Percentiles rank a stretch among this genome's conserved stretches.
These are phyloP conservation scores for Salix koriyanagi DNA, from an alignment of 345 rosid species.

Conservation along the genomic window DNA sequence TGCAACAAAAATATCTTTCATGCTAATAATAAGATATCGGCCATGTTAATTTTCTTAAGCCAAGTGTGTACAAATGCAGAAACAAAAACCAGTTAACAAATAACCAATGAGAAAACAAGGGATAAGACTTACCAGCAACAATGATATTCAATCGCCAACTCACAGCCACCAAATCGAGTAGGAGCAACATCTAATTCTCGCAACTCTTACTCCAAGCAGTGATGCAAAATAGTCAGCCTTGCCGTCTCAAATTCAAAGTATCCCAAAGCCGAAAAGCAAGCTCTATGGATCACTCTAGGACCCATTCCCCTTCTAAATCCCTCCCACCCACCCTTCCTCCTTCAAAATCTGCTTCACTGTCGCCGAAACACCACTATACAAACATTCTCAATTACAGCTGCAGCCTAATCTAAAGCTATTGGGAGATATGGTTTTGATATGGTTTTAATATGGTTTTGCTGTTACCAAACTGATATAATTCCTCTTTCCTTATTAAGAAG, in stretches of 20 bases:
- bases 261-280: conserved; percentile 81
- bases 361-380: conserved; percentile 54
- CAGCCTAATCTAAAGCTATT: conserved; percentile 33
- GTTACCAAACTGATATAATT: too few relatives aligned
- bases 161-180: conserved; percentile 21
- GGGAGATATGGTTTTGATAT: too few relatives aligned
- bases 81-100: background rate
- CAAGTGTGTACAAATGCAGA: background rate
- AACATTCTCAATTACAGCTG: conserved; percentile 32
- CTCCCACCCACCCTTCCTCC: conserved; percentile 89
- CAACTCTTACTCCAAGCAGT: conserved; percentile 56
- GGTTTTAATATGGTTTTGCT: too few relatives aligned
- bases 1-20: background rate
- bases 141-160: background rate
- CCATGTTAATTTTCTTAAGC: background rate
- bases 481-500: too few relatives aligned
- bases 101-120: background rate
- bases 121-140: conserved; percentile 10
- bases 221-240: conserved; percentile 64
- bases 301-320: conserved; percentile 85
- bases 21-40: background rate
- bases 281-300: conserved; percentile 87
- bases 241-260: conserved; percentile 97
- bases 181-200: conserved; percentile 27
- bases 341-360: conserved; percentile 71